phyloP scores from a whole-genome alignment of 495 filamentous ascomycete species.

The Penicillium fimorum region DNA sequence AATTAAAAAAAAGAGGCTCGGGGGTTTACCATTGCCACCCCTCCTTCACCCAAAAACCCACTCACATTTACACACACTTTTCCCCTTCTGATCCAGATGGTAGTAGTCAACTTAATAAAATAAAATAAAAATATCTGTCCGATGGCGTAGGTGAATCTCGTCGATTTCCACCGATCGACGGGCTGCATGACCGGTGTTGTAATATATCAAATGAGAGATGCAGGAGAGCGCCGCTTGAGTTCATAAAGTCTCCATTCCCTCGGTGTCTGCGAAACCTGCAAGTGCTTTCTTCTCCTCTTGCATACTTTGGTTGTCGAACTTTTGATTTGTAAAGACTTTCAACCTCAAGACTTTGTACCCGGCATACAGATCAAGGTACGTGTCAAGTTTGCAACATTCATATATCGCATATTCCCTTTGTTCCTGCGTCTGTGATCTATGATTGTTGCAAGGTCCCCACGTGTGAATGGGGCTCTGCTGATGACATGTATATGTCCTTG shows the following conservation, averaged over 20 bases:
- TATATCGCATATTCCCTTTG: slow-evolving; percentile 1
- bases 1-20: slow-evolving; percentile 17
- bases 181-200: slow-evolving; percentile 50
- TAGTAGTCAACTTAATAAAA: slow-evolving; percentile 10
- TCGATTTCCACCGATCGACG: slow-evolving; percentile 42
- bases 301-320: slow-evolving; percentile 14
- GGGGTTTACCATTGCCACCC: slow-evolving; percentile 27
- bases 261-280: slow-evolving; percentile 26
- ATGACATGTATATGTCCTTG: neutral
- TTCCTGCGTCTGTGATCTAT: slow-evolving; percentile 7
- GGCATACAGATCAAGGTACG: slow-evolving; percentile 5
- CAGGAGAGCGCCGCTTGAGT: slow-evolving; percentile 39
- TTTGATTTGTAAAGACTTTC: slow-evolving; percentile 14
- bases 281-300: slow-evolving; percentile 33
- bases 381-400: neutral
- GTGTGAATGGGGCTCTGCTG: slow-evolving; percentile 5
- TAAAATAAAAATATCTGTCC: slow-evolving; percentile 17
- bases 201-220: slow-evolving; percentile 56
- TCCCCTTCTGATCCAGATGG: slow-evolving; percentile 5
- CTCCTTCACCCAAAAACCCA: slow-evolving; percentile 15
- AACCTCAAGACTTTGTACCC: neutral
- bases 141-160: slow-evolving; percentile 27
- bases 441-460: neutral
- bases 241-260: slow-evolving; percentile 41
- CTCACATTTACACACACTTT: slow-evolving; percentile 3